Evolutionary conservation across 495 filamentous ascomycete genomes (phyloP).

Genomic region (Talaromyces proteolyticus): DNA sequence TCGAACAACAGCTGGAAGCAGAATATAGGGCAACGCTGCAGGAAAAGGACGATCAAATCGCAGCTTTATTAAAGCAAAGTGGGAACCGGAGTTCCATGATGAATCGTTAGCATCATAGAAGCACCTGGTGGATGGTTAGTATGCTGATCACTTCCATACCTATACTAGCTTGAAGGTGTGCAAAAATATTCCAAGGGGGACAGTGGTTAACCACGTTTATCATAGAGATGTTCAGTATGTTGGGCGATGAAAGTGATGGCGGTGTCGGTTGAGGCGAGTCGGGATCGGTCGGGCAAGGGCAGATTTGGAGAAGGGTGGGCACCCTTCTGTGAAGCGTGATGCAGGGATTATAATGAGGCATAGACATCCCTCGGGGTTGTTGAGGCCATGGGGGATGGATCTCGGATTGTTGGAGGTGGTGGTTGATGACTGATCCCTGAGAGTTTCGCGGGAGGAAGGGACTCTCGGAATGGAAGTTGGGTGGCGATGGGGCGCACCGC

Average conservation of each 20-base stretch:
- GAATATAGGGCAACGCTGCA: not conserved
- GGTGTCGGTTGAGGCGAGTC: not conserved
- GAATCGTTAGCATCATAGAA: too few species aligned
- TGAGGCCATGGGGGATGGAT: too few species aligned
- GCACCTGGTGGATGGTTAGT: too few species aligned
- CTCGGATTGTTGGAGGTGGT: too few species aligned
- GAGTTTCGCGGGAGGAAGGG: too few species aligned
- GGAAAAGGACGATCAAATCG: not conserved
- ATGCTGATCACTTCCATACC: too few species aligned
- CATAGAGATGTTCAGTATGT: not conserved
- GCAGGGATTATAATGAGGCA: constrained; percentile 20
- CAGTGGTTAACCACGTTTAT: too few species aligned
- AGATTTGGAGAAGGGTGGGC: not conserved
- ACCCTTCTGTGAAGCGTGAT: not conserved
- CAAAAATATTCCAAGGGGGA: too few species aligned
- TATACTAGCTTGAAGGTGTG: too few species aligned
- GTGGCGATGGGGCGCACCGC: too few species aligned
- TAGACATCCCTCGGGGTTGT: constrained; percentile 15
- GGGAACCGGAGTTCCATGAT: not conserved
- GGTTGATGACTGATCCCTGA: too few species aligned
- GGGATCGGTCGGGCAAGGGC: not conserved
- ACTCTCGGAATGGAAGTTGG: too few species aligned
- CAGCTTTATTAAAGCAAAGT: not conserved
- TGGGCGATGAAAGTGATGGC: not conserved
- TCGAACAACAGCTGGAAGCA: not conserved